phyloP scores from a whole-genome alignment of 305 asterid genomes.

The Fraxinus floribunda region DNA sequence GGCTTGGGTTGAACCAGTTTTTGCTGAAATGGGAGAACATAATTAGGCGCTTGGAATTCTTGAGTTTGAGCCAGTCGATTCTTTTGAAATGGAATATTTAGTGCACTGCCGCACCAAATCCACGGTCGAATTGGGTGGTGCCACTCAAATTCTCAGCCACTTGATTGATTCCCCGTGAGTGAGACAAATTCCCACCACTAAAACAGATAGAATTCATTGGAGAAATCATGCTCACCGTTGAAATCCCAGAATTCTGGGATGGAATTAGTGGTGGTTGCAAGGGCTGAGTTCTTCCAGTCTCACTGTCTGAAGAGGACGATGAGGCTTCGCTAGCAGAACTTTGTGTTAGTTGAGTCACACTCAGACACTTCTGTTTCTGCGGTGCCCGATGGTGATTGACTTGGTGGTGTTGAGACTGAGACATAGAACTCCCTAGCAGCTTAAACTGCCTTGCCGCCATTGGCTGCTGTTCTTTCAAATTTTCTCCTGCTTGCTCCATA shows the following conservation, averaged over 20 bases:
- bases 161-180: conserved; percentile 22
- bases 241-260: background rate
- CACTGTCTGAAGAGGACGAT: conserved; percentile 21
- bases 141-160: conserved; percentile 19
- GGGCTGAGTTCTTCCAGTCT: conserved; percentile 14
- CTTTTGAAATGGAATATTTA: conserved; percentile 16
- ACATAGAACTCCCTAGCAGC: conserved; percentile 23
- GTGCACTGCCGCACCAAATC: conserved; percentile 29
- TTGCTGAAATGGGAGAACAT: conserved; percentile 24
- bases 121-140: conserved; percentile 26
- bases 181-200: conserved; percentile 38
- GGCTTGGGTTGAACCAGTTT: conserved; percentile 23
- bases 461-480: background rate
- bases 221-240: conserved; percentile 11
- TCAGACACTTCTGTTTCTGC: conserved; percentile 47
- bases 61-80: conserved; percentile 14
- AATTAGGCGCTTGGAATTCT: conserved; percentile 27
- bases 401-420: background rate
- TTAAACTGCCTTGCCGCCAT: conserved; percentile 11
- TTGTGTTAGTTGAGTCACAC: conserved; percentile 47
- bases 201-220: conserved; percentile 21
- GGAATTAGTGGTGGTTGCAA: conserved; percentile 12
- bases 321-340: conserved; percentile 40
- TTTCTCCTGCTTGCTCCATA: background rate
- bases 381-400: conserved; percentile 29